Base-by-base conservation (phyloP, 306 rosid species). In the Rosa chinensis region DNA sequence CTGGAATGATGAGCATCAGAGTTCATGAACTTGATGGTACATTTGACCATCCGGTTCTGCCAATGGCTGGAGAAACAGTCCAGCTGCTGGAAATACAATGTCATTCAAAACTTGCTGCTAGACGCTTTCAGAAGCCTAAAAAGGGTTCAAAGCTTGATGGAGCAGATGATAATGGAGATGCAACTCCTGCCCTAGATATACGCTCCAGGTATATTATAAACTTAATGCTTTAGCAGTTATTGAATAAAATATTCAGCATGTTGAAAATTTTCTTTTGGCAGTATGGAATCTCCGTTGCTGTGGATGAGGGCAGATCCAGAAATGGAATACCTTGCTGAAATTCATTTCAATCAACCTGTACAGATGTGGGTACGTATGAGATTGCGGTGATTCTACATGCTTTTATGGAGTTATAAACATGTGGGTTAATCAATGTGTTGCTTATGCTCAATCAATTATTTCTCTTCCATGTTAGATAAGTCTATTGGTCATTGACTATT, bases 231-330 rank as follows among this genome's bases (percentile, higher is more conserved):
- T 18, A 11, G 37, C 16, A 28, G 61, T 64, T 44, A 44, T 7
- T 61, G 67, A 37, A 43, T 77, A 80, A 62, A 58, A 62, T 83
- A 75, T 81, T 25, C 82, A 58, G 67, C 43, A 55, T 71, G 47
- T 64, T 80, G 84, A 16, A 77, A 37, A 48, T 39, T 20, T 49
- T 45, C 58, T 47, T 74, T 73, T 83, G 70, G 81, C 90, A 91
- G 98, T 74, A 85, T 92, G 17, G 98, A 95, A 80, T 90, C 99
- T 37, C 98, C 99, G 62, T 85, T 95, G 79, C 85, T 91, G 80
- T 95, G 99, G 99, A 87, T 95, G 86, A 86, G 98, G 82, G 99
- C 97, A 78, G 99, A 95, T 85, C 99, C 99, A 55, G 99, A 93
- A 86, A 93, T 93, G 97, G 99, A 95, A 80, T 95, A 93, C 83